Conservation (phyloP, 345 rosid species). For the Aethionema arabicum region DNA sequence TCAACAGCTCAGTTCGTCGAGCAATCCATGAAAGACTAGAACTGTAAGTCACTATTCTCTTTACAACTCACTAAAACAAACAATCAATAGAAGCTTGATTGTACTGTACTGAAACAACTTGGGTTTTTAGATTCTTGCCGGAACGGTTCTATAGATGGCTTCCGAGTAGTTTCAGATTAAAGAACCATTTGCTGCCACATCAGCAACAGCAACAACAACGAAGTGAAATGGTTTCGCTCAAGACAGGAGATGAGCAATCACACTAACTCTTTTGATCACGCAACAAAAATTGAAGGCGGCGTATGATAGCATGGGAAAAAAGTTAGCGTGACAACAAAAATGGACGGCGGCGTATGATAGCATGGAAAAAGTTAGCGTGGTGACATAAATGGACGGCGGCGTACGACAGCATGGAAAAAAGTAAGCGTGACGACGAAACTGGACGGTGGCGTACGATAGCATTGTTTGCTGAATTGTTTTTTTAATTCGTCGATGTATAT, state of each 20-base stretch:
- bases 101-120: slow-evolving; percentile 4
- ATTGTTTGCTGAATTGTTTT: too few relatives aligned
- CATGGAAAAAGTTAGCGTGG: too few relatives aligned
- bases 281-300: not conserved
- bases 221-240: slow-evolving; percentile 72
- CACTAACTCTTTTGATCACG: slow-evolving; percentile 23
- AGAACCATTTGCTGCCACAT: slow-evolving; percentile 39
- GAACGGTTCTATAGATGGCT: slow-evolving; percentile 67
- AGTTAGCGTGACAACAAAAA: too few relatives aligned
- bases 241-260: slow-evolving; percentile 60
- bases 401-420: too few relatives aligned
- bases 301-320: not conserved
- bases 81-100: slow-evolving; percentile 3
- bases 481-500: slow-evolving; percentile 22
- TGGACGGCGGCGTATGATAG: too few relatives aligned
- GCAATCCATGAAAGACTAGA: slow-evolving; percentile 82
- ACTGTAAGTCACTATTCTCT: slow-evolving; percentile 54
- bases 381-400: too few relatives aligned
- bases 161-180: slow-evolving; percentile 45
- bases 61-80: slow-evolving; percentile 1
- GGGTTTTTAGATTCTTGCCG: slow-evolving; percentile 61
- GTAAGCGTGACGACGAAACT: too few relatives aligned
- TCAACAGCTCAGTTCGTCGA: slow-evolving; percentile 86
- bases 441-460: too few relatives aligned
- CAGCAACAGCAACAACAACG: slow-evolving; percentile 48